phyloP scores from a whole-genome alignment of 2,329 filamentous ascomycete genomes.

The Calonectria hongkongensis region DNA sequence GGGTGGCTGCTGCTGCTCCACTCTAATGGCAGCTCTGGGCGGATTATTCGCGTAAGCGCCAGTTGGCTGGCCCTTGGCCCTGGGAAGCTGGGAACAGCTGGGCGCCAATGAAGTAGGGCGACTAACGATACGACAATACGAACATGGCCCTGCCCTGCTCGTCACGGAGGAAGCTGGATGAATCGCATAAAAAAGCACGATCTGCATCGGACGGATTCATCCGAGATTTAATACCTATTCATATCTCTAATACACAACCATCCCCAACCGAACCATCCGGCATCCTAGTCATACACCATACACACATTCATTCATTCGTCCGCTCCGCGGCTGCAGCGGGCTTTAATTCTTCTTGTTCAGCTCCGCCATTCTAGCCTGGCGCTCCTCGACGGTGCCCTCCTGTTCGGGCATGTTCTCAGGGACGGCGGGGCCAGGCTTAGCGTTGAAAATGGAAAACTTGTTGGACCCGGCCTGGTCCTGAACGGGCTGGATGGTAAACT shows the following conservation, averaged over 20 bases:
- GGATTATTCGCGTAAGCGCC: slow-evolving; percentile 25
- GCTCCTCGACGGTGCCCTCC: slow-evolving; percentile 81
- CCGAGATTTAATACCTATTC: slow-evolving; percentile 31
- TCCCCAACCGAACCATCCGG: slow-evolving; percentile 39
- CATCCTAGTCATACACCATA: slow-evolving; percentile 46
- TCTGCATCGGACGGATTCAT: slow-evolving; percentile 27
- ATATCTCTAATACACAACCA: slow-evolving; percentile 37
- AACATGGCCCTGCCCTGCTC: slow-evolving; percentile 31
- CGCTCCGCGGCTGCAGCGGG: slow-evolving; percentile 18
- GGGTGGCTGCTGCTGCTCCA: slow-evolving; percentile 28
- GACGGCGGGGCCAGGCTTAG: slow-evolving; percentile 75
- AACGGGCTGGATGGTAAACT: slow-evolving; percentile 68
- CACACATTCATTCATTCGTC: slow-evolving; percentile 45
- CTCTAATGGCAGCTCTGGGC: slow-evolving; percentile 30
- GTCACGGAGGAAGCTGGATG: slow-evolving; percentile 12
- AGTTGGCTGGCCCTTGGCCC: slow-evolving; percentile 17
- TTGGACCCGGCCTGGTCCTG: slow-evolving; percentile 63
- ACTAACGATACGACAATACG: slow-evolving; percentile 42
- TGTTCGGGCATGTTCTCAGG: slow-evolving; percentile 71
- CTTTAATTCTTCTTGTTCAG: slow-evolving; percentile 74
- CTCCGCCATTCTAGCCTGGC: slow-evolving; percentile 77
- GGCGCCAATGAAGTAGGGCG: slow-evolving; percentile 24
- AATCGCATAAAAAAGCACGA: slow-evolving; percentile 25
- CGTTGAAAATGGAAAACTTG: slow-evolving; percentile 71
- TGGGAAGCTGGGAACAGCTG: slow-evolving; percentile 21